Conservation (phyloP, 1,284 basidiomycete species). For the Malassezia sp. region DNA sequence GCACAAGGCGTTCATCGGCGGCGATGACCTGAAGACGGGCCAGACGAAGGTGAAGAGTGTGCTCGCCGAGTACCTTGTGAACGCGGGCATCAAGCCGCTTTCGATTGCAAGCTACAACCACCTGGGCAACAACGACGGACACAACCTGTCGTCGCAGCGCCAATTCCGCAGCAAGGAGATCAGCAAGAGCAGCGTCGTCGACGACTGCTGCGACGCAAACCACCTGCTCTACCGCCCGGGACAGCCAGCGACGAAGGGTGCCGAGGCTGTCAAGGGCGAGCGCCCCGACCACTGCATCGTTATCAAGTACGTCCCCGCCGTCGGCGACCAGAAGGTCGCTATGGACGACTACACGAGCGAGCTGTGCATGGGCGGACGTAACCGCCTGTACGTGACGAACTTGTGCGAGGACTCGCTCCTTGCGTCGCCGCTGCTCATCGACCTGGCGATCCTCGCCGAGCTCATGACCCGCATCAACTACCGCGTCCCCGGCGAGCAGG, state of each 20-base stretch:
- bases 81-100: conserved; percentile 95
- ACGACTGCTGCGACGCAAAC: conserved; percentile 62
- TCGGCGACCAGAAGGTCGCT: conserved; percentile 73
- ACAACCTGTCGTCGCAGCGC: conserved; percentile 74
- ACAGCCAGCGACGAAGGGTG: conserved; percentile 34
- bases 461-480: conserved; percentile 83
- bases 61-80: conserved; percentile 93
- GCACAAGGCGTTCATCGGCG: conserved; percentile 82
- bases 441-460: conserved; percentile 85
- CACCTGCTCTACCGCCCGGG: conserved; percentile 75
- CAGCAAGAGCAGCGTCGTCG: conserved; percentile 81
- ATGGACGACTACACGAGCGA: conserved; percentile 99
- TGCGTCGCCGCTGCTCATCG: conserved; percentile 88
- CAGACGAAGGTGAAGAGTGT: conserved; percentile 62
- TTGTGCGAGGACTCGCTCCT: conserved; percentile 70
- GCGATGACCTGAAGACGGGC: conserved; percentile 80
- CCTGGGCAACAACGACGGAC: conserved; percentile 94
- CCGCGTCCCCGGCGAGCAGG: conserved; percentile 33
- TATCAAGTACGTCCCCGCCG: conserved; percentile 57
- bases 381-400: conserved; percentile 37
- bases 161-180: conserved; percentile 95
- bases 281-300: conserved; percentile 96
- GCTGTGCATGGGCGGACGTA: conserved; percentile 54
- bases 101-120: conserved; percentile 97
- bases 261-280: conserved; percentile 59